Evolutionary conservation across 768 basidiomycete genomes (phyloP), one percentile per base, ranked within the genome.

Genomic region (Suillus subluteus): DNA sequence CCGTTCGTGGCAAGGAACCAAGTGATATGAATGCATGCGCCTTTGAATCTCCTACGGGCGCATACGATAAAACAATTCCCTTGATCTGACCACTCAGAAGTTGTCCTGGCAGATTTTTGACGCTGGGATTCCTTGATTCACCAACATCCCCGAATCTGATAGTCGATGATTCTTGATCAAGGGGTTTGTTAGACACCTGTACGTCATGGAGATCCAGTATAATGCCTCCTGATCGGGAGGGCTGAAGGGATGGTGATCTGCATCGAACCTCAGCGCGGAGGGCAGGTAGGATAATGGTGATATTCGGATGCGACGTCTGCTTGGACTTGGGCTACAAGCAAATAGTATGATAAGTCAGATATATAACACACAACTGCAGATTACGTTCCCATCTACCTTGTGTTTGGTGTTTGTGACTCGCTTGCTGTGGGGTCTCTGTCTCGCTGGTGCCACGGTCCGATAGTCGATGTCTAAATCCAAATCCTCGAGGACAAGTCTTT

Each of bases 231-330:
- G 94, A 94, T 32, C 91, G 86, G 21, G 81, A 82, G 8, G 73
- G 46, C 32, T 70, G 76, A 2, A 74, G 74, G 23, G 80, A 73
- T 6, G 88, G 88, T 38, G 92, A 82, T 6, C 89, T 88, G 72
- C 86, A 89, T 58, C 91, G 86, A 59, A 91, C 73, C 73, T 95
- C 86, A 26, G 91, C 55, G 23, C 95, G 87, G 55, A 95, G 72
- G 23, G 52, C 62, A 50, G 32, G 26, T 67, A 56, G 58, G 65
- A n/a, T 26, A 7, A 58, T 30, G 63, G 21, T 64, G 26, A 64
- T 64, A 38, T 64, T 32, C 4, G 21, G 11, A 35, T 21, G 37
- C 1, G 52, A 41, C 16, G 9, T 41, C 26, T 40, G 58, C 16
- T 62, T 41, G n/a, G 38, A 40, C 30, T 58, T 64, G 32, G 63